Evolutionary conservation across 108 stramenopile species (phyloP), one percentile per base, ranked within the genome.

Genomic region (Cyclotella choctawhatcheeana): DNA sequence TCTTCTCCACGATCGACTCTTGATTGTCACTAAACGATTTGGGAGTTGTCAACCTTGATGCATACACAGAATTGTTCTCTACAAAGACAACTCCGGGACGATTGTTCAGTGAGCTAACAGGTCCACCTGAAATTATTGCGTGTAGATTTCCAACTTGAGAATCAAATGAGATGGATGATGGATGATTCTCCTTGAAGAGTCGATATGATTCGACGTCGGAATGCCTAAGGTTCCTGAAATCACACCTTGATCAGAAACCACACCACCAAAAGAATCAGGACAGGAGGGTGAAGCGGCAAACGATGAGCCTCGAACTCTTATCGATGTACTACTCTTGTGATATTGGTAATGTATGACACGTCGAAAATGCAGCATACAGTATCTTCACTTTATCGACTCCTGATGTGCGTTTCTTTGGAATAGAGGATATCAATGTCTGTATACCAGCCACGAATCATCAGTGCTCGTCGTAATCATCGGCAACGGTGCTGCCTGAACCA

Each of bases 221-320:
- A 12, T 52, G 25, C 77, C 67, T 32, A 79, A 27, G 35, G 50
- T 67, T 24, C 59, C 61, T 33, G 68, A 21, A 26, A 61, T 50
- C 13, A 79, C 66, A 45, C 78, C 78, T n/a, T 72, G 50, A 34
- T 79, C 71, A 13, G 71, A 72, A 37, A 67, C 65, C n/a, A 79
- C 58, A 17, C 59, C 58, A 17, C 59, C 64, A 55, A 79, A 29
- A 2, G 50, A 27, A 44, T 79, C 59, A 20, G 69, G 77, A 35
- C 47, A 32, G 34, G 65, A 51, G 5, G 25, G 44, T 1, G 77
- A 79, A 45, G 65, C 70, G 40, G 59, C 56, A 21, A 71, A n/a
- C 27, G 65, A 34, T 0, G 51, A 59, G 3, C 70, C 64, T n/a
- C 20, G 50, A 14, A 66, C 24, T 12, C 31, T 58, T 32, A 40